Percentiles rank a stretch among this genome's conserved stretches.
Conservation (phyloP, 345 rosid genomes). For the Linum usitatissimum region DNA sequence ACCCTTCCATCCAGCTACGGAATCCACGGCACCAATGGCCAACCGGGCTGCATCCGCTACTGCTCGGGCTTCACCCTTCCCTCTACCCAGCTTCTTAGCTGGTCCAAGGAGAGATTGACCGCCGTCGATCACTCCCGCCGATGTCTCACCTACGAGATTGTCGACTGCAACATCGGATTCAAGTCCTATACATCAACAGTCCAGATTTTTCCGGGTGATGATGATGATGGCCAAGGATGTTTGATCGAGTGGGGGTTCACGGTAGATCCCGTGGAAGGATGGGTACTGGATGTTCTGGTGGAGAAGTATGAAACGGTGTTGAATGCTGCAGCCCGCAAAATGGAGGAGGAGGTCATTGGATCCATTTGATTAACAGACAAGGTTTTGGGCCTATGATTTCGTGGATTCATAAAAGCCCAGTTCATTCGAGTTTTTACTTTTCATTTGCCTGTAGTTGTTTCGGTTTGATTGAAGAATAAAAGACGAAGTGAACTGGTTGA, state of each 20-base stretch:
- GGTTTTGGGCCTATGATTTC: background rate
- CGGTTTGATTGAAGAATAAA: too few relatives aligned
- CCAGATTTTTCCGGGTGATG: conserved; percentile 19
- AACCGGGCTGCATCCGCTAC: conserved; percentile 48
- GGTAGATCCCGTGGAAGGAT: conserved; percentile 49
- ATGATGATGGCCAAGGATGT: conserved; percentile 26
- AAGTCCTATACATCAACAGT: conserved; percentile 40
- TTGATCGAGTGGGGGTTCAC: conserved; percentile 47
- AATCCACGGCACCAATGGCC: conserved; percentile 42
- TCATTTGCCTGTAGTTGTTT: too few relatives aligned
- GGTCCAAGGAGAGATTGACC: conserved; percentile 44
- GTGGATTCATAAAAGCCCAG: background rate
- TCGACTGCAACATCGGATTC: conserved; percentile 51
- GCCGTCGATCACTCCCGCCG: conserved; percentile 29
- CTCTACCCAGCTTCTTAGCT: conserved; percentile 15
- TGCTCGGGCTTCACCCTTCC: conserved; percentile 36
- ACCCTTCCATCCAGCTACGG: conserved; percentile 31
- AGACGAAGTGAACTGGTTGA: too few relatives aligned
- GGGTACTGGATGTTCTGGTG: conserved; percentile 31
- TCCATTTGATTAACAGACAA: background rate
- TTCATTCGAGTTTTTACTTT: too few relatives aligned
- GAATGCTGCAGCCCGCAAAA: conserved; percentile 19
- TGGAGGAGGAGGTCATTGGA: conserved; percentile 21
- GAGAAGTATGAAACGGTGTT: conserved; percentile 28
- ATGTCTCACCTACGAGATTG: conserved; percentile 36